Evolutionary conservation across 768 basidiomycete species (phyloP).

Genomic region (Erythrobasidium yunnanense): DNA sequence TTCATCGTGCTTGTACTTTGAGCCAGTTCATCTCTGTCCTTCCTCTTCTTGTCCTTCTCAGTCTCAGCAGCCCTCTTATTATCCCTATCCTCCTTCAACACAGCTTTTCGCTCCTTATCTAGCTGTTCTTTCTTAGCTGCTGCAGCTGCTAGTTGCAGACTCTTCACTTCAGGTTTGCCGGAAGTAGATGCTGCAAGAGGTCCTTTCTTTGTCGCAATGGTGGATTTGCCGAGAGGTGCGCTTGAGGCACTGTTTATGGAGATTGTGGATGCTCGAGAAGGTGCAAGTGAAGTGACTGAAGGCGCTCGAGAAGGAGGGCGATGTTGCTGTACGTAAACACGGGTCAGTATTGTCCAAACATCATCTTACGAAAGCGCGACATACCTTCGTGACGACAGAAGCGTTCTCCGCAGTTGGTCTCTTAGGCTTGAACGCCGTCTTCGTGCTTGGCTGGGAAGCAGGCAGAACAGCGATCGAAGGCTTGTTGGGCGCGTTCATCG

Average conservation of each 20-base stretch:
- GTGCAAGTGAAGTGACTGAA: conserved; percentile 12
- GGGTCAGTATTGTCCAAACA: background rate
- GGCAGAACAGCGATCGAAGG: too few relatives aligned
- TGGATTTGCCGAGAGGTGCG: background rate
- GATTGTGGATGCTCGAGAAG: conserved; percentile 13
- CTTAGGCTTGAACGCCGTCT: conserved; percentile 5
- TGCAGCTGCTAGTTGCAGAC: conserved; percentile 23
- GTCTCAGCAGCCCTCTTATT: conserved; percentile 11
- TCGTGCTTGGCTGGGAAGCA: too few relatives aligned
- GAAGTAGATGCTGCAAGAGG: background rate
- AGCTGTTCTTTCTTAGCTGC: conserved; percentile 26
- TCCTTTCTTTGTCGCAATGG: conserved; percentile 1
- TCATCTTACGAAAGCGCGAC: background rate
- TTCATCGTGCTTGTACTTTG: conserved; percentile 3
- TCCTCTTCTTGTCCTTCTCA: conserved; percentile 12
- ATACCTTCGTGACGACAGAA: too few relatives aligned
- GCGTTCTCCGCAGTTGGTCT: conserved; percentile 3
- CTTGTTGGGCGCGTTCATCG: background rate
- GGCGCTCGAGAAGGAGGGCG: conserved; percentile 22
- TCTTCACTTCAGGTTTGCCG: conserved; percentile 21
- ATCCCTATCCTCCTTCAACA: conserved; percentile 23
- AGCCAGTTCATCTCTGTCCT: conserved; percentile 13
- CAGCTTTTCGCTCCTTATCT: conserved; percentile 26
- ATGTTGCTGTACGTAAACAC: too few relatives aligned
- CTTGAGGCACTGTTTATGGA: background rate